These are phyloP conservation scores for Eucalyptus leucophloia DNA, from an alignment of 345 rosid species.

Conservation along the genomic window DNA sequence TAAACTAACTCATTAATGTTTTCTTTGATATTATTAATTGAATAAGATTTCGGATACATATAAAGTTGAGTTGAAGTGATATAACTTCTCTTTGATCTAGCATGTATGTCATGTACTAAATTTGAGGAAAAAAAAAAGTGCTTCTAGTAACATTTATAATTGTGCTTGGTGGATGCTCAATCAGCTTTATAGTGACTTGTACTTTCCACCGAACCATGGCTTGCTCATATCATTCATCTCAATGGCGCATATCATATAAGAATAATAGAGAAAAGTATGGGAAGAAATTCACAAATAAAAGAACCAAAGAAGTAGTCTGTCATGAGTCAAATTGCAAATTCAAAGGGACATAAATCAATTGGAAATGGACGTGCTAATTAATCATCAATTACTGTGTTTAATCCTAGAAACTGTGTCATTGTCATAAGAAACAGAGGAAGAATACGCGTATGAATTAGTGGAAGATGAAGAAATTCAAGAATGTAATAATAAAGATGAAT, in stretches of 20 bases:
- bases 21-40: background rate
- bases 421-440: too few species aligned
- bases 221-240: background rate
- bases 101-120: too few species aligned
- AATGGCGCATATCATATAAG: background rate
- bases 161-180: too few species aligned
- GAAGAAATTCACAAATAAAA: too few species aligned
- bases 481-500: background rate
- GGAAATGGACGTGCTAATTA: too few species aligned
- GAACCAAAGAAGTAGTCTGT: too few species aligned
- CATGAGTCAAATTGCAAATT: too few species aligned
- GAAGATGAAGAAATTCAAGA: background rate
- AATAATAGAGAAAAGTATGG: background rate
- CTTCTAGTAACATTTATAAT: too few species aligned
- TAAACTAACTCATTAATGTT: background rate
- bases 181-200: rapidly evolving
- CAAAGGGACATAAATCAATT: too few species aligned
- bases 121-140: too few species aligned
- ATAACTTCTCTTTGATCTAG: background rate
- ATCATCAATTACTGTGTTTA: too few species aligned
- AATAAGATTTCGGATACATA: too few species aligned
- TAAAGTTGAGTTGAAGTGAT: background rate
- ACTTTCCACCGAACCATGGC: rapidly evolving
- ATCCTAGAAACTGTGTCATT: background rate
- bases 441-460: background rate